Percentiles rank a stretch among this genome's conserved stretches.
phyloP scores from a whole-genome alignment of 73 alveolate species.

The Tetrahymena malaccensis region DNA sequence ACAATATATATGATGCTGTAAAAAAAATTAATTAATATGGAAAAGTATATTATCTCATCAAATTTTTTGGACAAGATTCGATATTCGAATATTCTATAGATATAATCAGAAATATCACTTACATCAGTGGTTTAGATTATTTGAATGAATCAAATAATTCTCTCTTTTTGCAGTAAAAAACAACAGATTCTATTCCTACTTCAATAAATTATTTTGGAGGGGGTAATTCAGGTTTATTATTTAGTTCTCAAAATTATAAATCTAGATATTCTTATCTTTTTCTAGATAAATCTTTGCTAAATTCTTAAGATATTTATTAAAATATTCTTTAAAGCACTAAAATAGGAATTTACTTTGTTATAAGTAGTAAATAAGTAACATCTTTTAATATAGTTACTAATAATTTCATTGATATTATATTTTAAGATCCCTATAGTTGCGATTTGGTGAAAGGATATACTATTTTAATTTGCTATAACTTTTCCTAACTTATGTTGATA shows the following conservation, averaged over 20 bases:
- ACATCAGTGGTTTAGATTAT: not conserved
- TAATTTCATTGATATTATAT: not conserved
- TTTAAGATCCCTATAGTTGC: not conserved
- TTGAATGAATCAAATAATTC: not conserved
- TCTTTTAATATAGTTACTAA: not conserved
- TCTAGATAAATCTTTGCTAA: not conserved
- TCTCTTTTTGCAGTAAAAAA: too few relatives aligned
- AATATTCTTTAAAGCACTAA: not conserved
- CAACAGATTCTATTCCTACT: not conserved
- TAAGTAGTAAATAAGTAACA: not conserved
- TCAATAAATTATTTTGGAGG: not conserved
- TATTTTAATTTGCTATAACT: too few relatives aligned
- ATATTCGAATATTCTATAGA: not conserved
- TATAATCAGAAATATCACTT: not conserved
- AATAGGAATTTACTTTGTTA: not conserved
- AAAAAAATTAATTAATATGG: not conserved
- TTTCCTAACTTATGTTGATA: too few relatives aligned
- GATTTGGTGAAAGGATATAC: not conserved
- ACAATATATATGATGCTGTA: not conserved
- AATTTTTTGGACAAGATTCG: not conserved
- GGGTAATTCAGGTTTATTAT: not conserved
- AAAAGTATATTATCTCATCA: not conserved
- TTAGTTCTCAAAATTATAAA: not conserved
- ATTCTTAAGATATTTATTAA: not conserved
- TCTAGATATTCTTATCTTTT: not conserved